Percentiles rank a stretch among this genome's conserved stretches.
Conservation (phyloP, 352 stramenopile species). For the Phytophthora cryptogea region DNA sequence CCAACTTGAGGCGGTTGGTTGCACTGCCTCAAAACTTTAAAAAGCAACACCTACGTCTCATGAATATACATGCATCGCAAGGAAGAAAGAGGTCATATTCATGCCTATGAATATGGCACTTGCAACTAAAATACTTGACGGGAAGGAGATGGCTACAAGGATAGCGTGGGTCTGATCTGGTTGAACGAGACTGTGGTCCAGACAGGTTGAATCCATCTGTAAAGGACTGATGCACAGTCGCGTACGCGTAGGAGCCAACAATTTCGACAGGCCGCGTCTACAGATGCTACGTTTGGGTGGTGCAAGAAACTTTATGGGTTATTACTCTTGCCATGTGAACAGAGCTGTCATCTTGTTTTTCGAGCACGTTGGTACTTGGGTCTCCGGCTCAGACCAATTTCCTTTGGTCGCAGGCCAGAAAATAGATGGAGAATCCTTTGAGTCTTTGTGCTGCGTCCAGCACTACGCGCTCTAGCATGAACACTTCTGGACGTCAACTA, state of each 20-base stretch:
- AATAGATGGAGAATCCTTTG: constrained; percentile 24
- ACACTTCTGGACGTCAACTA: constrained; percentile 6
- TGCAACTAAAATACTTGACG: background rate
- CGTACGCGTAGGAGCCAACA: background rate
- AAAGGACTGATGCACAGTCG: constrained; percentile 1
- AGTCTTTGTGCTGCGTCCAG: constrained; percentile 13
- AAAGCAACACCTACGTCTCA: constrained; percentile 1
- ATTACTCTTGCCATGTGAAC: background rate
- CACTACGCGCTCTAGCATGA: constrained; percentile 2
- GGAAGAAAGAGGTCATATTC: background rate
- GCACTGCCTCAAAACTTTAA: background rate
- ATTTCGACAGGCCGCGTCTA: background rate
- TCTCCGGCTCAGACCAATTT: constrained; percentile 4
- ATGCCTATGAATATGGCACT: background rate
- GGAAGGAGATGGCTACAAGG: background rate
- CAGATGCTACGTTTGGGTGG: background rate
- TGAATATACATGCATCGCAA: background rate
- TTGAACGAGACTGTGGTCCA: background rate
- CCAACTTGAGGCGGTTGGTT: background rate
- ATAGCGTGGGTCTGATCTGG: background rate
- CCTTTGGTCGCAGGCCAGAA: constrained; percentile 19
- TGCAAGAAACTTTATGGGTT: background rate
- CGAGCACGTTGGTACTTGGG: no score
- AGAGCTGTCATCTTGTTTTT: no score
- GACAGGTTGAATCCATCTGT: constrained; percentile 9